Base-by-base conservation (phyloP, 768 basidiomycete genomes). In the Amyloporia xantha region DNA sequence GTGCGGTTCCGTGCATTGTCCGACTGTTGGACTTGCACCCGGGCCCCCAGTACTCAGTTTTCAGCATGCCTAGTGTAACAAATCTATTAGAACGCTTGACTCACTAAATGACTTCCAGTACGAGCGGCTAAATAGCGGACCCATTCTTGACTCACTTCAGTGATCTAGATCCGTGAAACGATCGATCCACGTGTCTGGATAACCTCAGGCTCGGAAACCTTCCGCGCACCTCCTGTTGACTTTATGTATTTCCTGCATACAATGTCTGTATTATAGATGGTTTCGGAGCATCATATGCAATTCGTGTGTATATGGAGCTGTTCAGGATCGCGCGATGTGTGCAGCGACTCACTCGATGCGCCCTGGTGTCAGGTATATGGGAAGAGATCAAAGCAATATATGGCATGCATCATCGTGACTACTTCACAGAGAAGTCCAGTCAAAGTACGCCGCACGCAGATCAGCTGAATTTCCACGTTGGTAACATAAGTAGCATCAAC, bases 381-480 rank as follows among this genome's bases (percentile, higher is more conserved):
- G 82, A 83, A 47, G 95, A 99, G 65, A 86, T 99, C 52, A 86
- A 96, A 66, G 92, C 93, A 17, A 82, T 99, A 33, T 99, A 99
- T 57, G 95, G 95, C 46, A 86, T 97, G 6, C 92, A 96, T 65
- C 94, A 97, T 60, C n/a, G n/a, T n/a, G n/a, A 75, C 91, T 48
- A 90, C 85, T 64, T 87, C 84, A 38, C 84, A 84, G 71, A 84
- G 84, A 68, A 79, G 84, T n/a, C n/a, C n/a, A 67, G 88, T 83
- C 26, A 84, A 81, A 74, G 86, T 77, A 49, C 21, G 50, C 24
- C 4, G n/a, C n/a, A n/a, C n/a, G n/a, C n/a, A n/a, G n/a, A n/a
- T n/a, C n/a, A n/a, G n/a, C n/a, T n/a, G n/a, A n/a, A n/a, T n/a
- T n/a, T n/a, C n/a, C n/a, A n/a, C n/a, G n/a, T n/a, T n/a, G n/a